These are phyloP conservation scores for Tritrichomonas musculus DNA, from an alignment of 208 protist species.

Conservation along the genomic window DNA sequence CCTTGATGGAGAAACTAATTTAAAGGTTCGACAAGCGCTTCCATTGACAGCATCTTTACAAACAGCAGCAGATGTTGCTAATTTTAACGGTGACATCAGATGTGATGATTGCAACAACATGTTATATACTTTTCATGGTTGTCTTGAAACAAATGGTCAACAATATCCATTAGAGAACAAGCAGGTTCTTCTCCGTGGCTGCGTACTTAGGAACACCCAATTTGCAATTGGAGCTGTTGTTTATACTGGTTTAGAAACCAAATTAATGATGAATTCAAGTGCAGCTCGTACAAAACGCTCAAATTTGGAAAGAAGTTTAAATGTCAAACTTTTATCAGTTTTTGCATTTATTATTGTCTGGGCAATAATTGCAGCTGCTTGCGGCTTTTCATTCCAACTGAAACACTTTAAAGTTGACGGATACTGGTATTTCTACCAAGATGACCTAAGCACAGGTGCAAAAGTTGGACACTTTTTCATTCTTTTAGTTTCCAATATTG, in stretches of 20 bases:
- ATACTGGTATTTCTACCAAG: neutral
- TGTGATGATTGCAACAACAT: neutral
- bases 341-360: neutral
- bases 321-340: neutral
- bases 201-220: slow-evolving; percentile 50
- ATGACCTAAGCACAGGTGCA: neutral
- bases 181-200: slow-evolving; percentile 47
- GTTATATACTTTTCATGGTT: slow-evolving; percentile 9
- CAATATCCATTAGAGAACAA: slow-evolving; percentile 53
- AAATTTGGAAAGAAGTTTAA: neutral
- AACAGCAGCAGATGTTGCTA: neutral
- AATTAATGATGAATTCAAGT: slow-evolving; percentile 67
- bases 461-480: neutral
- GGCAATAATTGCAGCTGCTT: neutral
- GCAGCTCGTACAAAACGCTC: slow-evolving; percentile 42
- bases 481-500: slow-evolving; percentile 34
- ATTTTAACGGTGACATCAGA: neutral
- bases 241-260: slow-evolving; percentile 59
- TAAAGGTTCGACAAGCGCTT: neutral
- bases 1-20: slow-evolving; percentile 41
- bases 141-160: neutral
- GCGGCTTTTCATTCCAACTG: neutral
- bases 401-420: neutral
- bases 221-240: slow-evolving; percentile 52
- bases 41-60: neutral